Conservation (phyloP, 192 early-diverging fungal genomes). For the Coemansia interrupta region DNA sequence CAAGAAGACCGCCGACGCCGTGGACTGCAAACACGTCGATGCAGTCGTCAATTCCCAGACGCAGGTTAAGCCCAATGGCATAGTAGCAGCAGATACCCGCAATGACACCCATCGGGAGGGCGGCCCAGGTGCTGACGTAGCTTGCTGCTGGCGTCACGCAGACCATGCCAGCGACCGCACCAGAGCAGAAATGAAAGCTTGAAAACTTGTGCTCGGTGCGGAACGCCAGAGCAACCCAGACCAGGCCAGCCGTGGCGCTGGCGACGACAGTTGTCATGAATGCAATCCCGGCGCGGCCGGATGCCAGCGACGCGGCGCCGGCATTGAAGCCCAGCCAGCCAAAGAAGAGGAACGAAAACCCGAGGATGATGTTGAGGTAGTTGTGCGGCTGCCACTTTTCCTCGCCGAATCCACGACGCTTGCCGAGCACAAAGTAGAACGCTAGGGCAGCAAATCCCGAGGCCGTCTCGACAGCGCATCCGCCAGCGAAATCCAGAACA, state of each 20-base stretch:
- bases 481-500: conserved; percentile 83
- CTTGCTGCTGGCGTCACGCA: conserved; percentile 85
- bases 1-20: conserved; percentile 68
- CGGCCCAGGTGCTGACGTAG: conserved; percentile 67
- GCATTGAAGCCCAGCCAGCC: conserved; percentile 92
- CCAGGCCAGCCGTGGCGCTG: conserved; percentile 63
- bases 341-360: conserved; percentile 81
- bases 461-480: conserved; percentile 79
- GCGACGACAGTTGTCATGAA: conserved; percentile 74
- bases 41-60: conserved; percentile 71
- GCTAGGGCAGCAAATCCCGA: conserved; percentile 81
- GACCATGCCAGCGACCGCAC: conserved; percentile 84
- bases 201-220: conserved; percentile 67
- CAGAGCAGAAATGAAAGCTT: conserved; percentile 82
- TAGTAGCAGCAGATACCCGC: conserved; percentile 66
- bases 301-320: conserved; percentile 68
- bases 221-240: conserved; percentile 74
- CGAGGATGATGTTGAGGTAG: conserved; percentile 78
- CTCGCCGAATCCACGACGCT: conserved; percentile 60
- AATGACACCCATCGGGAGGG: conserved; percentile 72
- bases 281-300: conserved; percentile 70
- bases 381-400: conserved; percentile 73
- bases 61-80: conserved; percentile 61
- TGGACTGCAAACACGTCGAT: conserved; percentile 82
- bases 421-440: conserved; percentile 76